These are phyloP conservation scores for Dendrocalamus sinicus DNA, from an alignment of 176 grass and related monocot species.

Conservation along the genomic window DNA sequence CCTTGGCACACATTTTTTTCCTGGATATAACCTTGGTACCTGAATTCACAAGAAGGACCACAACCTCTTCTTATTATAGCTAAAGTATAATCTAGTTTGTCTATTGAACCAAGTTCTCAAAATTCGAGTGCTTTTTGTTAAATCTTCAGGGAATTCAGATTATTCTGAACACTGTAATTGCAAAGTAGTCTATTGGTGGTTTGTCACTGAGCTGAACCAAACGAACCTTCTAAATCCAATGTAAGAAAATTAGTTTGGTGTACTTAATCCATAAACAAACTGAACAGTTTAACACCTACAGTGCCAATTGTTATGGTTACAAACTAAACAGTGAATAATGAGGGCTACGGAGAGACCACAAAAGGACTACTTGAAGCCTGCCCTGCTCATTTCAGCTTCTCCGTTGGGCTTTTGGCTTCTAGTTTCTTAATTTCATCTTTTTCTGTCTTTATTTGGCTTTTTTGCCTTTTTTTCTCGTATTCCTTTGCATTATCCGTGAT, in stretches of 20 bases:
- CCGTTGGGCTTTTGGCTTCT: no score
- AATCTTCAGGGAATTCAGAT: background rate
- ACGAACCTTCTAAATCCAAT: slow-evolving; percentile 45
- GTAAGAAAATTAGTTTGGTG: slow-evolving; percentile 42
- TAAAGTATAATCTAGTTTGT: background rate
- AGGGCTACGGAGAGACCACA: no score
- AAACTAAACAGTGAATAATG: no score
- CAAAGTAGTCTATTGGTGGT: background rate
- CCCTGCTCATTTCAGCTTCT: no score
- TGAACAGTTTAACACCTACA: background rate
- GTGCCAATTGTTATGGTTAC: background rate
- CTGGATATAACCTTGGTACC: background rate
- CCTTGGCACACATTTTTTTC: background rate
- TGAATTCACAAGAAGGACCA: background rate
- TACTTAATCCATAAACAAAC: slow-evolving; percentile 49
- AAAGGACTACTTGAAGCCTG: no score
- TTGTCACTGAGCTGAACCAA: background rate
- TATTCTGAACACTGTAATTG: background rate
- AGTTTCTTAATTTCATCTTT: no score
- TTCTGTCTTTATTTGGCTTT: no score
- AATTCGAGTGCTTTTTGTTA: background rate
- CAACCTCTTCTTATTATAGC: background rate
- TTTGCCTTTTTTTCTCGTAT: no score
- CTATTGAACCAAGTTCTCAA: background rate
- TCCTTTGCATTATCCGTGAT: no score